These are phyloP conservation scores for Cytospora mali DNA, from an alignment of 2,329 filamentous ascomycete genomes.

Conservation along the genomic window DNA sequence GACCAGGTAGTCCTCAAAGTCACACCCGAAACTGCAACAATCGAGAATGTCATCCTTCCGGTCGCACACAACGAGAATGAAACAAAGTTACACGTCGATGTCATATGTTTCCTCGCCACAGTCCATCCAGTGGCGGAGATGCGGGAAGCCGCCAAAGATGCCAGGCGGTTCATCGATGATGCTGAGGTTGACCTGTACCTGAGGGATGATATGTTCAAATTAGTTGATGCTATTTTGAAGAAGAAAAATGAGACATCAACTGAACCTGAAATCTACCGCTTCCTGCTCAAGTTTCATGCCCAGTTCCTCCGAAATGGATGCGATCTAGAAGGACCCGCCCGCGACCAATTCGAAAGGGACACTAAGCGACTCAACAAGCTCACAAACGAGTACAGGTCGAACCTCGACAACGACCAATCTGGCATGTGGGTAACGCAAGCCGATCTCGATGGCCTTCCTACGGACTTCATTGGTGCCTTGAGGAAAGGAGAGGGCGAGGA, in stretches of 20 bases:
- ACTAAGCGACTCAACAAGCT: slow-evolving; percentile 1
- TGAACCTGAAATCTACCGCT: slow-evolving; percentile 10
- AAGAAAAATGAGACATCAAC: neutral
- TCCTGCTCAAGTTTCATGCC: slow-evolving; percentile 22
- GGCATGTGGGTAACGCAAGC: slow-evolving; percentile 24
- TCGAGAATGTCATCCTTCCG: slow-evolving; percentile 11
- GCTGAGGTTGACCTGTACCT: slow-evolving; percentile 21
- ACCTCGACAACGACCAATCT: slow-evolving; percentile 22
- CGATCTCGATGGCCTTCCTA: slow-evolving; percentile 24
- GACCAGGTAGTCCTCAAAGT: neutral
- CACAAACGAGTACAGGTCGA: slow-evolving; percentile 14
- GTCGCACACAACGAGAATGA: slow-evolving; percentile 10
- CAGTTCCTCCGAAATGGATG: slow-evolving; percentile 25
- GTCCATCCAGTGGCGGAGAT: slow-evolving; percentile 22
- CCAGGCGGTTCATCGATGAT: slow-evolving; percentile 15
- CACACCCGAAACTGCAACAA: neutral
- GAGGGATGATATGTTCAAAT: slow-evolving; percentile 21
- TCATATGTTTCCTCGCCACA: slow-evolving; percentile 24
- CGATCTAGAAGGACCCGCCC: slow-evolving; percentile 8
- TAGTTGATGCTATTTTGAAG: slow-evolving; percentile 18
- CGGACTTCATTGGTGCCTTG: slow-evolving; percentile 4
- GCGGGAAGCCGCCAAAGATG: slow-evolving; percentile 21
- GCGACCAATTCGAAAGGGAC: neutral
- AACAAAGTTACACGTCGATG: slow-evolving; percentile 1
- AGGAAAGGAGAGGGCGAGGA: slow-evolving; percentile 11